phyloP scores from a whole-genome alignment of 202 grass and related monocot species.

The Schoenoplectus tabernaemontani region DNA sequence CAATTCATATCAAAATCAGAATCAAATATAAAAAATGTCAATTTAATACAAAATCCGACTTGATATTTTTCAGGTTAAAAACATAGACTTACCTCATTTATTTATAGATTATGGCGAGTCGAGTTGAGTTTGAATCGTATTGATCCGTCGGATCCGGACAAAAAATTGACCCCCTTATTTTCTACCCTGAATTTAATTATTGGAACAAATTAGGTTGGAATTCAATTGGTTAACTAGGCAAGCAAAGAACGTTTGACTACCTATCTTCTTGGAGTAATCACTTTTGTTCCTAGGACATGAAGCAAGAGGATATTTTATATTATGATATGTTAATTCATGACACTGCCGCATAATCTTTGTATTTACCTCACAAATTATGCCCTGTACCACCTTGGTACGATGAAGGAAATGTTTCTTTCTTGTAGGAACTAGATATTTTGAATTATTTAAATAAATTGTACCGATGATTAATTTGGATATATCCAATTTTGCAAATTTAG shows the following conservation, averaged over 20 bases:
- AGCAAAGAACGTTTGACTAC: slow-evolving; percentile 1
- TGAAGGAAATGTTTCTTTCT: background rate
- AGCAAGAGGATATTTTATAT: background rate
- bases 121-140: too few species aligned
- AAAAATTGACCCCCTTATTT: too few species aligned
- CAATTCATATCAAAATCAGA: too few species aligned
- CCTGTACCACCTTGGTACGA: background rate
- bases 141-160: too few species aligned
- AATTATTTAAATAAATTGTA: background rate
- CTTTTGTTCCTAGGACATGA: background rate
- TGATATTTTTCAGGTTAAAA: too few species aligned
- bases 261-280: background rate
- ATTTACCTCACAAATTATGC: background rate
- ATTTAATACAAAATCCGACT: too few species aligned
- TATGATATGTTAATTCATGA: background rate
- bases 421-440: background rate
- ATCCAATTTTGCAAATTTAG: background rate
- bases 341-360: background rate
- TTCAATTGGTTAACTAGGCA: background rate
- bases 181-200: too few species aligned
- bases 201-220: background rate
- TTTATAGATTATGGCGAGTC: too few species aligned
- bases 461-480: background rate
- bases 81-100: too few species aligned
- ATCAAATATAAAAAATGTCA: too few species aligned